Evolutionary conservation across 179 eudicot species (phyloP), one percentile per base, ranked within the genome.

Genomic region (Actinidia polygama): DNA sequence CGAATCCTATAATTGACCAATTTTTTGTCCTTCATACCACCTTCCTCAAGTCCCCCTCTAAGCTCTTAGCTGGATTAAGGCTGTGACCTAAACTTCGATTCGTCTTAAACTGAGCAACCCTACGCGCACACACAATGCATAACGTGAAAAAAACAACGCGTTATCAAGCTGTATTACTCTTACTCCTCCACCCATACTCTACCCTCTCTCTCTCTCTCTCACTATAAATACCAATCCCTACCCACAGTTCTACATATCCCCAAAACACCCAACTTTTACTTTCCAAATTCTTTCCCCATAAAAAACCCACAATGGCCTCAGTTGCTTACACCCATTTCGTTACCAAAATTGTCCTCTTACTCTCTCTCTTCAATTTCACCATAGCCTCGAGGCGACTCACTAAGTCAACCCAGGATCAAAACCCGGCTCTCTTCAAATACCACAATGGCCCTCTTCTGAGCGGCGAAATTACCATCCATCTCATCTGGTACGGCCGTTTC

Each of bases 401-500:
- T 11, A 79, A 55, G 23, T 51, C 68, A 9, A 67, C 62, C 4
- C 75, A 83, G 44, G 76, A 64, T 26, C 19, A 8, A 5, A 64
- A 24, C 11, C 12, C 69, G 7, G 21, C 66, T 7, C 61, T 70
- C 1, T 62, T 89, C 0, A 40, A 46, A 16, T 89, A 91, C 91
- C 98, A 94, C 89, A 84, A 89, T 10, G 98, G 98, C 81, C 87
- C 91, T 3, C 93, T 91, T 44, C 91, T 92, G 0, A 72, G 47
- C 0, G 97, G 97, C 14, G 73, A 83, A 47, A 83, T 95, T 58
- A 67, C 95, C 36, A 77, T 95, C 66, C 90, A 94, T 69, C 89
- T 91, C 47, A 86, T 92, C 14, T 95, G 96, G 98, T 95, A 95
- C 69, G 98, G 98, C 8, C 85, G 84, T 2, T 94, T 95, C 90